Base-by-base conservation (phyloP, 2,329 filamentous ascomycete genomes). In the Zymoseptoria passerinii region DNA sequence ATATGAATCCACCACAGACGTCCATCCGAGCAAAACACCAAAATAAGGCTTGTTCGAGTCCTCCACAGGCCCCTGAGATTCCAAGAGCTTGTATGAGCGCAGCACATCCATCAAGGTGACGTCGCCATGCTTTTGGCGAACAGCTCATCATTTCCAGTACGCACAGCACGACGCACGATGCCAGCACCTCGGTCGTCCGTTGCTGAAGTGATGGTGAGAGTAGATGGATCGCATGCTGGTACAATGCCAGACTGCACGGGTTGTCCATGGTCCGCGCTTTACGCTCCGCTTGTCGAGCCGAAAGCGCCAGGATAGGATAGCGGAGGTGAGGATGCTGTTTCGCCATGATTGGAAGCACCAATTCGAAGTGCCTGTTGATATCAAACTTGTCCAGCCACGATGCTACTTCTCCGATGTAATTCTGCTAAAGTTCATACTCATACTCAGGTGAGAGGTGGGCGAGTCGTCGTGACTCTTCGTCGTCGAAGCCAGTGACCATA, bases 1-100 rank as follows among this genome's bases (percentile, higher is more conserved):
- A 81, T 20, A 84, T 83, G 13, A 84, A 73, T 2, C 78, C 79
- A 40, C 78, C 80, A 59, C 80, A 83, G 2, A 82, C 65, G 64
- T 83, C 81, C 80, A 83, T 83, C 50, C 81, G 74, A 0, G 78
- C 80, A 64, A 81, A 83, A 62, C 80, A 82, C 81, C 81, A 83
- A 61, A 83, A 83, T 0, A 83, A 72, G 0, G 80, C 80, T 62
- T 81, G 79, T 6, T 79, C 68, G 18, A 83, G 65, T 0, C 80
- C 81, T 2, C 78, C 77, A 5, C 75, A 73, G 3, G 81, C 75
- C 0, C 81, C 81, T 44, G 79, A 75, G 4, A 83, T 78, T 1
- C 74, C 75, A 57, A 78, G 76, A 1, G 78, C 75, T 59, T 78
- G 75, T 20, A 83, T 78, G 1, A 83, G 67, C 1, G 78, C 75